A percentile compares a stretch with the other conserved stretches of the same genome.
phyloP scores from a whole-genome alignment of 306 rosid genomes.

The Cercis canadensis region DNA sequence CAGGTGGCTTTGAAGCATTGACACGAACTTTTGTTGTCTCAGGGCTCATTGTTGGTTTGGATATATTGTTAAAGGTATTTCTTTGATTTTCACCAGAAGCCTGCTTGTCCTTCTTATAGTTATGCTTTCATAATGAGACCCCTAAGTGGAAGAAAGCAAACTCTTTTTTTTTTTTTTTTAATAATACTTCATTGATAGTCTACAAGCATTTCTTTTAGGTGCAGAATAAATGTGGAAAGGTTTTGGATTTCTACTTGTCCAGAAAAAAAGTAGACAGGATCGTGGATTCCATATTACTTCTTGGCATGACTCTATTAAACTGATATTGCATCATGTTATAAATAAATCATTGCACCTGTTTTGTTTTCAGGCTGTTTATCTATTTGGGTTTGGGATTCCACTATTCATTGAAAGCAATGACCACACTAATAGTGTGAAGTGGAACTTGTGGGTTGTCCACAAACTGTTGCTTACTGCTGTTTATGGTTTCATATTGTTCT shows the following conservation, averaged over 20 bases:
- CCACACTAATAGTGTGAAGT: constrained; percentile 45
- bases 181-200: neutral
- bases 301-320: neutral
- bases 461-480: constrained; percentile 61
- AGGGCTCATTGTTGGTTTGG: constrained; percentile 72
- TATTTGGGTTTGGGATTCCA: constrained; percentile 63
- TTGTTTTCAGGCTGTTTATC: constrained; percentile 56
- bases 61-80: constrained; percentile 65
- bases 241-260: neutral
- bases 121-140: neutral
- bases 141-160: neutral
- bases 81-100: neutral
- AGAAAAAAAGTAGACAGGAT: neutral
- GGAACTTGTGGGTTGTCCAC: constrained; percentile 72
- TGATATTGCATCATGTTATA: constrained; percentile 8
- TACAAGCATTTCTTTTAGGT: neutral
- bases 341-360: constrained; percentile 14
- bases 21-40: constrained; percentile 82
- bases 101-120: neutral
- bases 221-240: neutral
- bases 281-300: neutral
- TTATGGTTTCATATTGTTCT: constrained; percentile 61
- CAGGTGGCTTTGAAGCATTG: constrained; percentile 76
- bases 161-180: neutral
- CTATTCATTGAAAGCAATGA: constrained; percentile 57